Conservation (phyloP, 345 rosid species). For the Dimocarpus longan region DNA sequence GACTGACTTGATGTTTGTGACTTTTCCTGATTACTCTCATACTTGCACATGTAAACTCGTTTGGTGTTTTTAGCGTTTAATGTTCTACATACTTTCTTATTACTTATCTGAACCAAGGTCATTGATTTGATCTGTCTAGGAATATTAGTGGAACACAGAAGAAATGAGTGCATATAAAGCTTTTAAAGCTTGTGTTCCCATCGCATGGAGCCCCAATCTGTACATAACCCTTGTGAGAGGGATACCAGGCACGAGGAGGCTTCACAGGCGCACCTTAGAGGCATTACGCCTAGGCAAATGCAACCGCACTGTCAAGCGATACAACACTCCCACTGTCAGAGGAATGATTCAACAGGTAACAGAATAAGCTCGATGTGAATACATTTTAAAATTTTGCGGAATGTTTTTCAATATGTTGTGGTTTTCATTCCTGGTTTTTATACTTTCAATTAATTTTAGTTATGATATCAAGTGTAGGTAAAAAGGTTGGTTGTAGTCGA, state of each 20-base stretch:
- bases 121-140: slow-evolving; percentile 13
- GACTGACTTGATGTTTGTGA: not conserved
- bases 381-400: not conserved
- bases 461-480: slow-evolving; percentile 39
- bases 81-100: not conserved
- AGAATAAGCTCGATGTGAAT: not conserved
- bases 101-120: too few relatives aligned
- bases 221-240: slow-evolving; percentile 80
- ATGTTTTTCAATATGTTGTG: not conserved
- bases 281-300: slow-evolving; percentile 72
- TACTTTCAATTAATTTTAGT: not conserved
- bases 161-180: slow-evolving; percentile 80
- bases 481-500: slow-evolving; percentile 76
- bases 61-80: not conserved
- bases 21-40: not conserved
- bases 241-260: slow-evolving; percentile 81
- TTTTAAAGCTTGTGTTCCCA: slow-evolving; percentile 66
- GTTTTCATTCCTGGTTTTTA: not conserved
- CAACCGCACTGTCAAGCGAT: slow-evolving; percentile 68
- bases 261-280: slow-evolving; percentile 78
- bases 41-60: not conserved
- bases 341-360: slow-evolving; percentile 82
- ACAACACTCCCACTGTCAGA: slow-evolving; percentile 65
- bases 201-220: slow-evolving; percentile 64
- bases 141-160: slow-evolving; percentile 2